Conservation (phyloP, 306 rosid species). For the Inga leiocalycina region DNA sequence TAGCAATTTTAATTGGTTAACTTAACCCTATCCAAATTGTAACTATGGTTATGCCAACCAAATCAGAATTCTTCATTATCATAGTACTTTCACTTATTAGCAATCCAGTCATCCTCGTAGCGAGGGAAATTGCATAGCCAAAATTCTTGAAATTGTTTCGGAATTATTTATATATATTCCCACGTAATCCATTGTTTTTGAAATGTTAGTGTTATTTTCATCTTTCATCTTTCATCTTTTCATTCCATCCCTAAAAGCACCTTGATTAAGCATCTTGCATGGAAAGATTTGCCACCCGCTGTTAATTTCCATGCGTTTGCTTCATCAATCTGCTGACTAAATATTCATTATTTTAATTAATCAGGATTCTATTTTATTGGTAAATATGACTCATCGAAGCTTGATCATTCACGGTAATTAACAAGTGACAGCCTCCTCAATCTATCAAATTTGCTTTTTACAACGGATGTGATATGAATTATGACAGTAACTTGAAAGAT, state of each 20-base stretch:
- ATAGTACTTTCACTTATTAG: neutral
- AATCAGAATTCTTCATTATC: neutral
- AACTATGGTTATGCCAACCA: neutral
- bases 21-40: neutral
- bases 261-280: neutral
- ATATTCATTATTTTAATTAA: conserved; percentile 1
- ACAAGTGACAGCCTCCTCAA: neutral
- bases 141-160: conserved; percentile 2
- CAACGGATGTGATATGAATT: neutral
- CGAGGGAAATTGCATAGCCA: neutral
- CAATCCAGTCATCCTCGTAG: neutral
- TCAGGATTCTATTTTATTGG: neutral
- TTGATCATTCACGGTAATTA: neutral
- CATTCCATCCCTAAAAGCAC: neutral
- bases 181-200: neutral
- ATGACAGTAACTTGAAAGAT: neutral
- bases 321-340: conserved; percentile 36
- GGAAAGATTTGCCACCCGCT: conserved; percentile 30
- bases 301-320: conserved; percentile 24
- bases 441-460: neutral
- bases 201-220: neutral
- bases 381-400: conserved; percentile 13
- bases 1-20: neutral
- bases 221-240: neutral
- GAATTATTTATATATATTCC: neutral